Evolutionary conservation across 495 filamentous ascomycete species (phyloP).

Genomic region (Chaetomidium leptoderma): DNA sequence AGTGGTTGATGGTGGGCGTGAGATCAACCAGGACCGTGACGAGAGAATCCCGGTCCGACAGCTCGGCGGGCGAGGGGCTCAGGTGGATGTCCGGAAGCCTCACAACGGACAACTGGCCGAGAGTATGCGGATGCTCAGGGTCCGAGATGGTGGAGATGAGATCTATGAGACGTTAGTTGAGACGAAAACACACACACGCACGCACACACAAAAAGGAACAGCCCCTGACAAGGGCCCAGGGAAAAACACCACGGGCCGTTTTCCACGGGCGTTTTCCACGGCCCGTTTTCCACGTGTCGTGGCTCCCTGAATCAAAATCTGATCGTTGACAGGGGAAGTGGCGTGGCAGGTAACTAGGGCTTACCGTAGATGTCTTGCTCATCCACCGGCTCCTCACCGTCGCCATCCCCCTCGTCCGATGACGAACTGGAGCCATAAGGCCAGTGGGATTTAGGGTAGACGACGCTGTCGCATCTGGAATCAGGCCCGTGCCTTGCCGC

Average conservation of each 20-base stretch:
- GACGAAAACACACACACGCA: conserved; percentile 14
- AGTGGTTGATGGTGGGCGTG: conserved; percentile 97
- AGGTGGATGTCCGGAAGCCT: conserved; percentile 89
- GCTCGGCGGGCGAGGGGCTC: conserved; percentile 54
- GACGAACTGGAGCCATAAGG: conserved; percentile 28
- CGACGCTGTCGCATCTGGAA: conserved; percentile 35
- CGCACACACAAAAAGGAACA: not conserved
- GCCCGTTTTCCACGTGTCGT: not conserved
- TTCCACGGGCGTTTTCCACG: too few relatives aligned
- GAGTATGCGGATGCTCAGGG: conserved; percentile 89
- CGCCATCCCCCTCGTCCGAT: conserved; percentile 37
- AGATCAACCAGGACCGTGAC: conserved; percentile 63
- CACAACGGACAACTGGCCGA: conserved; percentile 89
- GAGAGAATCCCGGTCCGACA: conserved; percentile 43
- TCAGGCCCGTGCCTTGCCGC: conserved; percentile 28
- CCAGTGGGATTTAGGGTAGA: conserved; percentile 34
- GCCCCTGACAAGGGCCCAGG: not conserved
- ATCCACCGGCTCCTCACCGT: conserved; percentile 76
- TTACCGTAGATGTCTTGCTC: conserved; percentile 94
- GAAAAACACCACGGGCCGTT: not conserved
- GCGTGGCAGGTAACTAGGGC: too few relatives aligned
- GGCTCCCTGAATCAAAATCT: not conserved
- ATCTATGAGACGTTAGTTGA: conserved; percentile 57
- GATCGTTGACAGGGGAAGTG: not conserved
- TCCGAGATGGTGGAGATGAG: conserved; percentile 91